Evolutionary conservation across 495 filamentous ascomycete species (phyloP).

Genomic region (Endocarpon pusillum): DNA sequence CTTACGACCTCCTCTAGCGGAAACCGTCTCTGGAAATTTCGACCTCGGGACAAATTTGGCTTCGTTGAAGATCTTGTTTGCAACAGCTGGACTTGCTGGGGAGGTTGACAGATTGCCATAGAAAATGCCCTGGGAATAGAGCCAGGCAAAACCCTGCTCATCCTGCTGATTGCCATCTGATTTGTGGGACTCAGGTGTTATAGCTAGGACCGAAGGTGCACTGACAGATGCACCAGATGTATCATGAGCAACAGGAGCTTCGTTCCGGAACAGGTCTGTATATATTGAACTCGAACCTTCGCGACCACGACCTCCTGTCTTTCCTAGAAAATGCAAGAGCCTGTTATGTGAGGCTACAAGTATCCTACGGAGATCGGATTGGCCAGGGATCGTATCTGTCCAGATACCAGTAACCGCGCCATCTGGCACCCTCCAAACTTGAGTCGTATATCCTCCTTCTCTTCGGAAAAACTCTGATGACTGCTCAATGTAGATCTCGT

Average conservation of each 20-base stretch:
- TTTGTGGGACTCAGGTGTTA: conserved; percentile 65
- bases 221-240: conserved; percentile 33
- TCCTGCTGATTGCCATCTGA: conserved; percentile 30
- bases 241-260: conserved; percentile 60
- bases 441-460: conserved; percentile 81
- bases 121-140: conserved; percentile 72
- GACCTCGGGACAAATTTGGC: conserved; percentile 60
- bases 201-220: conserved; percentile 43
- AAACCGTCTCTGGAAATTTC: conserved; percentile 49
- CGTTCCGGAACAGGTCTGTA: conserved; percentile 70
- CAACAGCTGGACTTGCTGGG: conserved; percentile 35
- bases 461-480: conserved; percentile 84
- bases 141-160: conserved; percentile 77
- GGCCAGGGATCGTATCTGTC: conserved; percentile 51
- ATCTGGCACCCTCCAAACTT: conserved; percentile 61
- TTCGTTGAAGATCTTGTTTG: conserved; percentile 46
- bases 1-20: conserved; percentile 42
- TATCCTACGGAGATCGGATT: conserved; percentile 53
- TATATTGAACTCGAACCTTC: conserved; percentile 74
- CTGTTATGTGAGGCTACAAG: conserved; percentile 58
- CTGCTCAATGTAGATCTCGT: conserved; percentile 90
- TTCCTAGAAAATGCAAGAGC: conserved; percentile 64
- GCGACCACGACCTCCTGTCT: conserved; percentile 50
- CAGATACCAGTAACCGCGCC: conserved; percentile 67
- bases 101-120: conserved; percentile 54